Evolutionary conservation across 108 stramenopile genomes (phyloP).

Genomic region (Licmophora abbreviata): DNA sequence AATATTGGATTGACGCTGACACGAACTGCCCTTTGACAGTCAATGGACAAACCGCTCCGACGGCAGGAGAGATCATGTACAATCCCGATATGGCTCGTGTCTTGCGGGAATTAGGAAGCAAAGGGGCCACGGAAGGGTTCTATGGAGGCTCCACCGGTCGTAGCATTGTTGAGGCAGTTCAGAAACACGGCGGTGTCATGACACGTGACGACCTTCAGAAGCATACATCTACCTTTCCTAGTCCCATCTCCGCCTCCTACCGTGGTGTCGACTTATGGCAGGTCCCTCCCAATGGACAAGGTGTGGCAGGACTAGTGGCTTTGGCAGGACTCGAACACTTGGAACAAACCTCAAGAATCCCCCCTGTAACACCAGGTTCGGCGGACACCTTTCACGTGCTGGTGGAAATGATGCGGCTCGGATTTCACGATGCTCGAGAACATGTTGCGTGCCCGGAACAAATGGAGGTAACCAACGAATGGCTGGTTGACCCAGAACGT

Average conservation of each 20-base stretch:
- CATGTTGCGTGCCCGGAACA: constrained; percentile 65
- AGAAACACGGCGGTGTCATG: constrained; percentile 76
- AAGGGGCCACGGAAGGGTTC: constrained; percentile 82
- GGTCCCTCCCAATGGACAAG: constrained; percentile 93
- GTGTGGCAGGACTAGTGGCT: constrained; percentile 89
- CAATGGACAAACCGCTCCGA: constrained; percentile 44
- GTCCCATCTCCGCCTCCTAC: constrained; percentile 74
- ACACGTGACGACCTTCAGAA: constrained; percentile 72
- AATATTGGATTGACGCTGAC: constrained; percentile 47
- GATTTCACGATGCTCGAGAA: constrained; percentile 80
- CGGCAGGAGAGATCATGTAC: constrained; percentile 68
- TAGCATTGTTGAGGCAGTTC: constrained; percentile 75
- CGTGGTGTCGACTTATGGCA: constrained; percentile 73
- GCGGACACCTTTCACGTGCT: constrained; percentile 58
- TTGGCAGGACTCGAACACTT: constrained; percentile 64
- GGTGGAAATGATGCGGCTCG: constrained; percentile 90
- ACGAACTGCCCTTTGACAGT: constrained; percentile 49
- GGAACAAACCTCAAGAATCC: constrained; percentile 19
- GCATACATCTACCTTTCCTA: constrained; percentile 64
- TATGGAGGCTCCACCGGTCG: constrained; percentile 77
- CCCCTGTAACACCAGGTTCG: constrained; percentile 21
- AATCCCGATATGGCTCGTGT: constrained; percentile 88
- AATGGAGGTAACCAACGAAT: constrained; percentile 27
- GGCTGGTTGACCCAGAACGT: constrained; percentile 45
- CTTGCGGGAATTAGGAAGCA: constrained; percentile 61